These are phyloP conservation scores for Kluyveromyces starmeri DNA, from an alignment of 805 yeast genomes.

Conservation along the genomic window DNA sequence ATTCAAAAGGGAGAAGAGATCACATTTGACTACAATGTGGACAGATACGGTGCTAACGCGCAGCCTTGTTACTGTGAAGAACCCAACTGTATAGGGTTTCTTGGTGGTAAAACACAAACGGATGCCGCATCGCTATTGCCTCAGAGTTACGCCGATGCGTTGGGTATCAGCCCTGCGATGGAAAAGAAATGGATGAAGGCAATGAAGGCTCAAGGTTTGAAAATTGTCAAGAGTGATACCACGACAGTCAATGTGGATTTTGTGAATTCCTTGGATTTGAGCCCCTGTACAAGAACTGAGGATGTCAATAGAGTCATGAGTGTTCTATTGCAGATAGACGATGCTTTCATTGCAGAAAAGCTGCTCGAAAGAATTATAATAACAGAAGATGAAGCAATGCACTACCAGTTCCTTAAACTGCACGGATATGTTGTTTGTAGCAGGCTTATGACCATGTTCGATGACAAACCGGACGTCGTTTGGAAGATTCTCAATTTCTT, in stretches of 20 bases:
- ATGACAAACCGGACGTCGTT: slow-evolving; percentile 35
- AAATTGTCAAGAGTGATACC: slow-evolving; percentile 40
- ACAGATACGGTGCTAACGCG: slow-evolving; percentile 88
- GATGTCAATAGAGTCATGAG: slow-evolving; percentile 77
- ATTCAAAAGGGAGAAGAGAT: slow-evolving; percentile 78
- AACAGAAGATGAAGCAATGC: slow-evolving; percentile 41
- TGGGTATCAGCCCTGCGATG: slow-evolving; percentile 60
- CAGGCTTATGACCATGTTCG: slow-evolving; percentile 40
- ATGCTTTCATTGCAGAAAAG: slow-evolving; percentile 50
- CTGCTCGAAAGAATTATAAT: slow-evolving; percentile 58
- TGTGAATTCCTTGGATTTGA: slow-evolving; percentile 48
- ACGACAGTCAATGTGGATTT: slow-evolving; percentile 56
- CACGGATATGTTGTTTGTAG: slow-evolving; percentile 84
- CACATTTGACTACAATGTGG: slow-evolving; percentile 79
- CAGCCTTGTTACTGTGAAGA: slow-evolving; percentile 95
- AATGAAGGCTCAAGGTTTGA: slow-evolving; percentile 41
- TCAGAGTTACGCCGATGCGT: slow-evolving; percentile 72
- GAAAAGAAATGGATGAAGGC: slow-evolving; percentile 66
- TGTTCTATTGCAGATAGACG: slow-evolving; percentile 70
- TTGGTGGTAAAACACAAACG: slow-evolving; percentile 97
- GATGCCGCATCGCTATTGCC: slow-evolving; percentile 82
- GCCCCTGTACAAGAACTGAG: slow-evolving; percentile 36
- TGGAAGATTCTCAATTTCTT: slow-evolving; percentile 49
- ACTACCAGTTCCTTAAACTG: slow-evolving; percentile 55
- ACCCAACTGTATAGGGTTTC: slow-evolving; percentile 79